Conservation (phyloP, 1,139 yeast species). For the Taiozyma sp. region DNA sequence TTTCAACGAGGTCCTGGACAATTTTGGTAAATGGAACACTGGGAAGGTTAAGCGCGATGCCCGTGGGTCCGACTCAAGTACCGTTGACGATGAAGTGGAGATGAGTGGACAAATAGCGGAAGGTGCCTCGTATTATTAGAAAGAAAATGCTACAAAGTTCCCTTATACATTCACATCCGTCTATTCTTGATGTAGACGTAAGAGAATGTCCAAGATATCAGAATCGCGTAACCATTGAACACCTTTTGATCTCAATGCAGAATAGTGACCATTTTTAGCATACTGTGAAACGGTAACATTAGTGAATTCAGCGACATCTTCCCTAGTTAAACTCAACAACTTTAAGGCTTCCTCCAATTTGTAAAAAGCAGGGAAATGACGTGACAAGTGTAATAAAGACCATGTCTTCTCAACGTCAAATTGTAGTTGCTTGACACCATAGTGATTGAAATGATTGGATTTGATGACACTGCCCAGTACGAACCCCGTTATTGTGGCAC, state of each 20-base stretch:
- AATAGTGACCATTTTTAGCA: conserved; percentile 27
- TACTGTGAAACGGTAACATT: conserved; percentile 21
- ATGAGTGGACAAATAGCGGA: neutral
- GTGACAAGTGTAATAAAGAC: conserved; percentile 31
- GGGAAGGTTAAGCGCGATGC: neutral
- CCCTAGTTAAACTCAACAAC: conserved; percentile 32
- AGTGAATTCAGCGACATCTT: conserved; percentile 32
- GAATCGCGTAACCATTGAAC: conserved; percentile 25
- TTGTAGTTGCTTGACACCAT: conserved; percentile 55
- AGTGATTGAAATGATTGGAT: conserved; percentile 52
- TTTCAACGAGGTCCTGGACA: conserved; percentile 44
- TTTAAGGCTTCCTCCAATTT: conserved; percentile 42
- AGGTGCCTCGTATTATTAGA: neutral
- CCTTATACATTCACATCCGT: neutral
- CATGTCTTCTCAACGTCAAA: conserved; percentile 49
- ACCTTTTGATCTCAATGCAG: conserved; percentile 22
- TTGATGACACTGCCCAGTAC: conserved; percentile 57
- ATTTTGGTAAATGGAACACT: conserved; percentile 22
- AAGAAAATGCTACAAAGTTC: neutral
- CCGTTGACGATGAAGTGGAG: conserved; percentile 1
- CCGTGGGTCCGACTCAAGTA: neutral
- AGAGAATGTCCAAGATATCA: conserved; percentile 32
- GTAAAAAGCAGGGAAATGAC: conserved; percentile 28
- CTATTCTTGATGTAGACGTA: conserved; percentile 21
- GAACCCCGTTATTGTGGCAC: conserved; percentile 43